phyloP scores from a whole-genome alignment of 352 stramenopile species.

The Peronospora tabacina region DNA sequence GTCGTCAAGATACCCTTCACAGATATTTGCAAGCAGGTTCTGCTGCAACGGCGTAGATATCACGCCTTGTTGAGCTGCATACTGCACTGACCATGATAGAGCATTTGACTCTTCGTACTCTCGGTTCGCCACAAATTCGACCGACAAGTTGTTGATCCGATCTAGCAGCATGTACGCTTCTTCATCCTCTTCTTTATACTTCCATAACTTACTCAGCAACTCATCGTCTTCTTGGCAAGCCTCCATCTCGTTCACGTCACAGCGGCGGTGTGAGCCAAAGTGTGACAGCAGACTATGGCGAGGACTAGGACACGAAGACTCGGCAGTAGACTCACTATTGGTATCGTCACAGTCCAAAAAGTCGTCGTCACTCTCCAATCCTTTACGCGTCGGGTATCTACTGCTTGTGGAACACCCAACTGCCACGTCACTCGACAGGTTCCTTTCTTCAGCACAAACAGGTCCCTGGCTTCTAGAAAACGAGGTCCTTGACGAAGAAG shows the following conservation, averaged over 20 bases:
- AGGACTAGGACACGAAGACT: slow-evolving; percentile 67
- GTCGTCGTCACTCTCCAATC: slow-evolving; percentile 43
- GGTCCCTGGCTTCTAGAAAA: slow-evolving; percentile 7
- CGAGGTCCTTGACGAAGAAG: slow-evolving; percentile 13
- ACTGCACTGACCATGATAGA: slow-evolving; percentile 62
- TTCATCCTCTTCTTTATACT: slow-evolving; percentile 54
- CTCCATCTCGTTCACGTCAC: slow-evolving; percentile 23
- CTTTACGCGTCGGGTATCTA: slow-evolving; percentile 14
- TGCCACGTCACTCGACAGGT: slow-evolving; percentile 18
- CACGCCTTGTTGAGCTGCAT: slow-evolving; percentile 52
- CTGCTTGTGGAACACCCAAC: slow-evolving; percentile 8
- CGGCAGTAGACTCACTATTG: slow-evolving; percentile 62
- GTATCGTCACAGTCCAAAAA: slow-evolving; percentile 66
- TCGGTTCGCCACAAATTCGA: slow-evolving; percentile 58
- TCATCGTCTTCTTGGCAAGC: slow-evolving; percentile 38
- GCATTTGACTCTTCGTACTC: slow-evolving; percentile 65
- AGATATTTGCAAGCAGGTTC: slow-evolving; percentile 55
- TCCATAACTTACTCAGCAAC: slow-evolving; percentile 43
- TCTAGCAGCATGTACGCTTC: slow-evolving; percentile 62
- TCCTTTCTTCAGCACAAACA: slow-evolving; percentile 10
- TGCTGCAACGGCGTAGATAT: slow-evolving; percentile 62
- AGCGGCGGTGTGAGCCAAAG: slow-evolving; percentile 28
- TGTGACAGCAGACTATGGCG: slow-evolving; percentile 33
- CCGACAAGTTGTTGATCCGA: slow-evolving; percentile 52
- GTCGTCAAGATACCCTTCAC: slow-evolving; percentile 51